Conservation (phyloP, 2,329 filamentous ascomycete species). For the Aspergillus carbonarius region DNA sequence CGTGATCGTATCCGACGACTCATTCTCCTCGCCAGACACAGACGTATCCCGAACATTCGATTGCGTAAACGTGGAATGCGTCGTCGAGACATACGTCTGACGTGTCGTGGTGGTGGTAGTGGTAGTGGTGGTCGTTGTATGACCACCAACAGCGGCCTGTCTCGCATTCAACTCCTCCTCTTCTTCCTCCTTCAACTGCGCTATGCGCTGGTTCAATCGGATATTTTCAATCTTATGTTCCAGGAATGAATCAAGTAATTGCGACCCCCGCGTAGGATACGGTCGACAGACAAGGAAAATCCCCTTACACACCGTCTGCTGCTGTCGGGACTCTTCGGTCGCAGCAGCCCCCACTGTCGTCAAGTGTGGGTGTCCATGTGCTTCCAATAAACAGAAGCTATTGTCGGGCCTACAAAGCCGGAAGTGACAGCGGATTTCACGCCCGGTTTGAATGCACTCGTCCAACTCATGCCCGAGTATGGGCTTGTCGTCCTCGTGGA, state of each 20-base stretch:
- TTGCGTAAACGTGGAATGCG: neutral
- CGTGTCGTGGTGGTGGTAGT: conserved; percentile 1
- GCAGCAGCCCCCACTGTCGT: conserved; percentile 28
- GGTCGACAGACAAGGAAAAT: conserved; percentile 92
- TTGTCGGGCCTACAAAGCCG: conserved; percentile 75
- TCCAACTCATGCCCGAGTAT: conserved; percentile 87
- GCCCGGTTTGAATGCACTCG: conserved; percentile 80
- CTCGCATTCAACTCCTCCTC: conserved; percentile 72
- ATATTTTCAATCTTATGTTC: conserved; percentile 98
- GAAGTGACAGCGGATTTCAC: conserved; percentile 79
- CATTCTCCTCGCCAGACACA: conserved; percentile 41
- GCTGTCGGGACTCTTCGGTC: conserved; percentile 47
- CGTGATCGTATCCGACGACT: conserved; percentile 32
- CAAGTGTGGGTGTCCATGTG: conserved; percentile 89
- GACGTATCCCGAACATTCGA: conserved; percentile 1
- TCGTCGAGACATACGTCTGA: conserved; percentile 3
- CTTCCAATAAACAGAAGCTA: conserved; percentile 77
- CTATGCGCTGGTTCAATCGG: conserved; percentile 76
- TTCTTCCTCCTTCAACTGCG: conserved; percentile 81
- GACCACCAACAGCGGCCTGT: conserved; percentile 26
- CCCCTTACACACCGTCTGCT: conserved; percentile 74
- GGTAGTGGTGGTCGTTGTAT: neutral
- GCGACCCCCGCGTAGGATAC: conserved; percentile 84
- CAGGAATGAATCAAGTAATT: conserved; percentile 84
- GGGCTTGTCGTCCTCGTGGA: conserved; percentile 81